Percentiles rank a stretch among this genome's conserved stretches.
Conservation (phyloP, 495 filamentous ascomycete species). For the Pyrenula aspistea region DNA sequence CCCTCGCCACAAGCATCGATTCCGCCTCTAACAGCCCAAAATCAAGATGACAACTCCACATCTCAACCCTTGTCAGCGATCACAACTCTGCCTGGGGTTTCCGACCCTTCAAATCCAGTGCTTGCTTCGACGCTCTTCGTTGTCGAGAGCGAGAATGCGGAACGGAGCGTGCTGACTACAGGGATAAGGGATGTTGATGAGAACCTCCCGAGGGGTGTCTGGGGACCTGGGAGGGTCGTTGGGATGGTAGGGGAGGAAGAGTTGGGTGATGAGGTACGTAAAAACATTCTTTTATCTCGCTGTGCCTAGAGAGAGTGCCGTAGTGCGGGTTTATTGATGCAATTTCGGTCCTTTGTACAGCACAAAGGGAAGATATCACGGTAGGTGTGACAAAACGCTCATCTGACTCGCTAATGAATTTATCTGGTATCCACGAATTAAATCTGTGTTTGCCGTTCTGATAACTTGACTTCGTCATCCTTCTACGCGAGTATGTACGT, state of each 20-base stretch:
- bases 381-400: neutral
- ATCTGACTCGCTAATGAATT: too few species aligned
- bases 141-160: neutral
- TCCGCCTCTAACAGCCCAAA: too few species aligned
- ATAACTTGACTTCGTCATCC: too few species aligned
- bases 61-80: too few species aligned
- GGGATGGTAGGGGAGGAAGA: neutral
- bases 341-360: neutral
- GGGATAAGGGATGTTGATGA: neutral
- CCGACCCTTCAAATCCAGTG: neutral
- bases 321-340: neutral
- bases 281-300: neutral
- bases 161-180: neutral
- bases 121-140: neutral
- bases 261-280: neutral
- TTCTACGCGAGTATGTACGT: neutral
- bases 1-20: too few species aligned
- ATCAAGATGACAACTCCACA: too few species aligned
- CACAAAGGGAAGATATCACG: neutral
- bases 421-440: too few species aligned
- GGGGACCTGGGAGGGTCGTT: conserved; percentile 9
- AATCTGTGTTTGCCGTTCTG: too few species aligned
- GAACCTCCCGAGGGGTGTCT: conserved; percentile 12
- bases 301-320: neutral
- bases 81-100: too few species aligned